Base-by-base conservation (phyloP, 371 early-diverging fungal species). In the Phascolomyces articulosus region DNA sequence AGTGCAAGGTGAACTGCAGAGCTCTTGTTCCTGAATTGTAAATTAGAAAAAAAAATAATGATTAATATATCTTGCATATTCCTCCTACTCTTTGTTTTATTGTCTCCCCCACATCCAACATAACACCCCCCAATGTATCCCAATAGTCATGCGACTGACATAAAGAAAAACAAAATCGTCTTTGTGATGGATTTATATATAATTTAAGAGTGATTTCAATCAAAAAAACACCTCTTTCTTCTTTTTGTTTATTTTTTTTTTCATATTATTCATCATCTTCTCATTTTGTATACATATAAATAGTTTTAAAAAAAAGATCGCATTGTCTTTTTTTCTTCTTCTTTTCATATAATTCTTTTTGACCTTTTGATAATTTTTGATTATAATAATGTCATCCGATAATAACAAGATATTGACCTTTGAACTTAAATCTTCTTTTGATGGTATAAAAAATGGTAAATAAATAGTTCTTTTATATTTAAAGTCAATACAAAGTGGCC, bases 1-100 rank as follows among this genome's bases (percentile, higher is more conserved):
- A 78, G 55, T 62, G 64, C 4, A 77, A 75, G 21, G 71, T 88
- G 31, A 63, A 75, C 34, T 72, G 85, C 34, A 71, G 85, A 70
- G 66, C 73, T 20, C 40, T 71, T 34, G 80, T 80, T 63, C 21
- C 66, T 40, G 60, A 57, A 21, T 60, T 73, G 47, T 69, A 69
- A 62, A 9, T 34, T 34, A 34, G 11, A 9, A 34, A 34, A 11
- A 34, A 34, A 9, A 34, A 34, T 34, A 34, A 34, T 31, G 9
- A 31, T 34, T 9, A 34, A 9, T 9, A 34, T 34, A 34, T 44
- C 16, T 44, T 44, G 44, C n/a, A n/a, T 24, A 53, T 53, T 2
- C 24, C 54, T 23, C 54, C 28, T 23, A 21, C 28, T 24, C 23
- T 28, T 28, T 23, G 16, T 24, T 53, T 27, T 23, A 21, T 13